phyloP scores from a whole-genome alignment of 2,329 filamentous ascomycete genomes.

The Fusarium tanahbumbuense region DNA sequence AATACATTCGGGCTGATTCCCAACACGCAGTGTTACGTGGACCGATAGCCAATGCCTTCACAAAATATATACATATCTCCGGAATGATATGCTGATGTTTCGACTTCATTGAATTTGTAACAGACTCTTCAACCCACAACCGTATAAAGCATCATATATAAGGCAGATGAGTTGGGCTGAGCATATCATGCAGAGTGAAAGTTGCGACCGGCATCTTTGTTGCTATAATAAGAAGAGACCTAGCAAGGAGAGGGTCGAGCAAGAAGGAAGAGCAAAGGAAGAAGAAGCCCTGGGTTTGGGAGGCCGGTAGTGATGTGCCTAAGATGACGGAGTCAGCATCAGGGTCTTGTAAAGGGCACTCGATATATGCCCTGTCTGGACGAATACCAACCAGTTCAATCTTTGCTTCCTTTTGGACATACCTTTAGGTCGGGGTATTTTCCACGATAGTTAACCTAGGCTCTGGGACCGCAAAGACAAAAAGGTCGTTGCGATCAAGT shows the following conservation, averaged over 20 bases:
- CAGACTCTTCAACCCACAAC: neutral
- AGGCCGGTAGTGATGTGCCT: too few species aligned
- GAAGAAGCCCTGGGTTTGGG: accelerated
- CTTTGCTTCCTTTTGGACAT: too few species aligned
- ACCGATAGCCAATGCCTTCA: neutral
- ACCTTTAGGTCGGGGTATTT: too few species aligned
- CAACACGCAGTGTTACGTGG: neutral
- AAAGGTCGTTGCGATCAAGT: too few species aligned
- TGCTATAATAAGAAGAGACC: neutral
- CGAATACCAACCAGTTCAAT: neutral
- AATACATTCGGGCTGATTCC: neutral
- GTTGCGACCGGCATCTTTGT: neutral
- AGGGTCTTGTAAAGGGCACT: neutral
- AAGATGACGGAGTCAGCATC: neutral
- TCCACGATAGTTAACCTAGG: too few species aligned
- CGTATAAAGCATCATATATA: neutral
- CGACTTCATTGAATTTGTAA: neutral
- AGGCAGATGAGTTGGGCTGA: neutral
- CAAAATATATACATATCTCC: neutral
- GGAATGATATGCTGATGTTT: neutral
- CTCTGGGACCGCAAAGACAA: too few species aligned
- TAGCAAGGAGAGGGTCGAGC: neutral
- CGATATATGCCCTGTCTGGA: neutral
- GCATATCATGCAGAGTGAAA: neutral
- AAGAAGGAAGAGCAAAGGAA: neutral